Evolutionary conservation across 805 yeast genomes (phyloP).

Genomic region (Cyberlindnera sargentensis): DNA sequence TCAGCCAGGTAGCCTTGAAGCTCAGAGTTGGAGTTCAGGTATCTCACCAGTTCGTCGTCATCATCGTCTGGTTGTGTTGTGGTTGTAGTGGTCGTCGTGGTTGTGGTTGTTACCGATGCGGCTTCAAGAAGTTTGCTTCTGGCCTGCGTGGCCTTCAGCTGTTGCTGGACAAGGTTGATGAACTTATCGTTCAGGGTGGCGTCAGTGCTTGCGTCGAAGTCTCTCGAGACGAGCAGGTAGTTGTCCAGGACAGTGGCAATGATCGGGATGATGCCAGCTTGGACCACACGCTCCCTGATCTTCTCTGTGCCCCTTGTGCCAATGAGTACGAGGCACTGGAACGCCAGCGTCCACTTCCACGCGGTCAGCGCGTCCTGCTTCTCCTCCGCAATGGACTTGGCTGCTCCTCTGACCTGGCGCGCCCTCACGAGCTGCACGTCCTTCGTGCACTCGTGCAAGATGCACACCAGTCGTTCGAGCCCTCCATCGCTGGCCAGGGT

Average conservation of each 20-base stretch:
- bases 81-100: neutral
- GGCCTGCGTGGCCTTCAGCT: constrained; percentile 1
- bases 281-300: constrained; percentile 78
- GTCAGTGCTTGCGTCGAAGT: constrained; percentile 25
- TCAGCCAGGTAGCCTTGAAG: constrained; percentile 5
- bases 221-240: constrained; percentile 41
- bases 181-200: constrained; percentile 11
- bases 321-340: constrained; percentile 84
- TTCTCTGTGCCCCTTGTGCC: constrained; percentile 91
- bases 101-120: neutral
- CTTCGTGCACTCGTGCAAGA: constrained; percentile 64
- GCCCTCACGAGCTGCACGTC: neutral
- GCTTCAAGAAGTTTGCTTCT: neutral
- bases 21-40: constrained; percentile 7
- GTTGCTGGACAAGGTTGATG: constrained; percentile 9
- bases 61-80: constrained; percentile 3
- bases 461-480: constrained; percentile 77
- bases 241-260: constrained; percentile 90
- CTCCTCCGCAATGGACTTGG: constrained; percentile 25
- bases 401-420: constrained; percentile 2
- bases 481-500: constrained; percentile 90
- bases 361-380: constrained; percentile 52
- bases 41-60: constrained; percentile 1
- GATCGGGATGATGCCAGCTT: constrained; percentile 87
- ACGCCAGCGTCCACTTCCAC: constrained; percentile 95